A percentile compares a stretch with the other conserved stretches of the same genome.
Evolutionary conservation across 1,284 basidiomycete genomes (phyloP).

Genomic region (Gymnopus androsaceus): DNA sequence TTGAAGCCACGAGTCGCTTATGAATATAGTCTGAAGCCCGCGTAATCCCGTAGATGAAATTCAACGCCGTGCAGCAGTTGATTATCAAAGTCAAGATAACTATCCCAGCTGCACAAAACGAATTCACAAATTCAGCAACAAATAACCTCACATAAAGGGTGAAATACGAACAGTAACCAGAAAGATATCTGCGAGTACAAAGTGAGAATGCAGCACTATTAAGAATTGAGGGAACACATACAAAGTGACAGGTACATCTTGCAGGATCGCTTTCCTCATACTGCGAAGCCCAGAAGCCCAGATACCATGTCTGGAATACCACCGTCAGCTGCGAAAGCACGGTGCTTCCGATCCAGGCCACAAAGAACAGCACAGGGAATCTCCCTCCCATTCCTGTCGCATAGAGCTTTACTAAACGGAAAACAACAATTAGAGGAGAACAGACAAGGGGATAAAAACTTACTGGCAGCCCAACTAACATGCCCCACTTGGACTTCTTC

Average conservation of each 20-base stretch:
- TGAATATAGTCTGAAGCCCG: conserved; percentile 63
- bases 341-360: conserved; percentile 25
- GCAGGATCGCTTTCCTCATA: conserved; percentile 37
- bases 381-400: conserved; percentile 30
- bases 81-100: conserved; percentile 1
- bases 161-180: conserved; percentile 8
- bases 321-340: conserved; percentile 25
- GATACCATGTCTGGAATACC: conserved; percentile 49
- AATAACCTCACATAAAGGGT: no score
- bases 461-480: conserved; percentile 34
- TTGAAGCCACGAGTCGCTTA: conserved; percentile 48
- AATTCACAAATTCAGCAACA: no score
- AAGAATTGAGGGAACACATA: conserved; percentile 22
- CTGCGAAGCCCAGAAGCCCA: conserved; percentile 54
- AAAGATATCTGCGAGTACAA: conserved; percentile 4
- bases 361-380: conserved; percentile 29
- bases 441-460: conserved; percentile 6
- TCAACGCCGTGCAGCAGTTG: neutral
- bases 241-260: conserved; percentile 32
- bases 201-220: neutral
- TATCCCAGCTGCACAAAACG: conserved; percentile 1
- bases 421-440: neutral
- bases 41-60: conserved; percentile 39
- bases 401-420: conserved; percentile 15
- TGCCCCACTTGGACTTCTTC: conserved; percentile 52